Percentiles rank a stretch among this genome's conserved stretches.
Evolutionary conservation across 345 rosid species (phyloP).

Genomic region (Pugionium cornutum): DNA sequence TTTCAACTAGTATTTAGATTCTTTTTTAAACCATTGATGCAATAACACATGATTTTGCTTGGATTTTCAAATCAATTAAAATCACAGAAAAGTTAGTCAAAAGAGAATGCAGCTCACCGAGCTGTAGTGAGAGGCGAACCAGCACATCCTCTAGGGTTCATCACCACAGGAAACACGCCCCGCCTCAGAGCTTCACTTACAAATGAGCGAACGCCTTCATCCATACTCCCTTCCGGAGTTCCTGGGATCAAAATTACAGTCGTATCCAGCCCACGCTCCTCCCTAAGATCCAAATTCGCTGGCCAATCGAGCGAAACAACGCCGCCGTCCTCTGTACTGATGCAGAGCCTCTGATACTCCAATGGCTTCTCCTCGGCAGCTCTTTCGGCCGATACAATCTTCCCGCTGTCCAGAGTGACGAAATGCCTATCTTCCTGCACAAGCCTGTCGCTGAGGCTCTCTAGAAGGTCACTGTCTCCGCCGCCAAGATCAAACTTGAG

Average conservation of each 20-base stretch:
- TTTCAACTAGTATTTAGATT: too few relatives aligned
- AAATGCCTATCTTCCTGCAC: conserved; percentile 80
- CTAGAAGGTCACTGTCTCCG: conserved; percentile 42
- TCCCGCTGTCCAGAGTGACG: conserved; percentile 65
- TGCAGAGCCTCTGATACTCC: conserved; percentile 75
- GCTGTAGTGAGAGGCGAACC: conserved; percentile 89
- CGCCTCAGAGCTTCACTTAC: conserved; percentile 60
- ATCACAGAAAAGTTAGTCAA: neutral
- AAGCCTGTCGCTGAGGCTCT: conserved; percentile 64
- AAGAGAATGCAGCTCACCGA: conserved; percentile 50
- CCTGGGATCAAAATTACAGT: conserved; percentile 83
- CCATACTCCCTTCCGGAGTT: conserved; percentile 77
- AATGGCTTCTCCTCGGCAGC: conserved; percentile 38
- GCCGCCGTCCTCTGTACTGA: conserved; percentile 73
- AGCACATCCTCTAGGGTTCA: conserved; percentile 99
- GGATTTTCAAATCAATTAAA: too few relatives aligned
- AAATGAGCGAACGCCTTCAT: conserved; percentile 52
- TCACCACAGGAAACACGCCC: conserved; percentile 81
- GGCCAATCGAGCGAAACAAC: conserved; percentile 92
- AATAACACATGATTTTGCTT: too few relatives aligned
- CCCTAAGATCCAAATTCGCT: conserved; percentile 64
- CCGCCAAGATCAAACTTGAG: conserved; percentile 50
- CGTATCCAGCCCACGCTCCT: conserved; percentile 81
- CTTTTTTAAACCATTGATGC: too few relatives aligned
- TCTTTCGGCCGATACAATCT: conserved; percentile 44